Base-by-base conservation (phyloP, 1,284 basidiomycete species). In the Phellopilus nigrolimitatus region DNA sequence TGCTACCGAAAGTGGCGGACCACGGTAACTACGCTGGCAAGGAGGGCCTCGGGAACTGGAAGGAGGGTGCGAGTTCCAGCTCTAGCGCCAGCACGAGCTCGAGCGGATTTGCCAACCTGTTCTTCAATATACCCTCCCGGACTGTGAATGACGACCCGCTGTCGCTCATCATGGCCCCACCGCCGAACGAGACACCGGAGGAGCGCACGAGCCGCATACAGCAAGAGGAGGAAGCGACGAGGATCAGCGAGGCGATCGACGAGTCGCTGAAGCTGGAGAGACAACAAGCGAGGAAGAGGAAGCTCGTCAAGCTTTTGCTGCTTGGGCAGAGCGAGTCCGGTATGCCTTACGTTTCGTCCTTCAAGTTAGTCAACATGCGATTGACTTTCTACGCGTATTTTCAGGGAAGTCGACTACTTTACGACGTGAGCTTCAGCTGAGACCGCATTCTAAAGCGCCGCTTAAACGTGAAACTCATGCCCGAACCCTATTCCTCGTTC, bases 281-380 rank as follows among this genome's bases (percentile, higher is more conserved):
- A 59, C 61, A 62, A 1, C 59, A 75, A 41, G 80, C 84, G 24
- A 73, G 72, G 59, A 73, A 76, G 59, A 78, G 71, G 57, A 77
- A 73, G 61, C 76, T 77, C 7, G 70, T 82, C 49, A 84, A 83
- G 64, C 71, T 87, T 27, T 68, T 86, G 49, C 66, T 87, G 3
- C 68, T 86, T 38, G 84, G 84, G 80, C 48, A 58, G 72, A 62
- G 21, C 48, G 54, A 57, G 42, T 56, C 53, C 30, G 57, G 58
- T 58, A 30, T 13, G 53, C 39, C 25, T 51, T 21, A 44, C 48
- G 28, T 8, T 22, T 41, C 46, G 33, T 43, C 4, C 46, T 17
- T 30, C 42, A 30, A 12, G 22, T 21, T 40, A 9, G n/a, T 21
- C 9, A 17, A 19, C 22, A 40, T 13, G 28, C 38, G 31, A 25